Conservation (phyloP, 139 green algal genomes). For the Mychonastes homosphaera region DNA sequence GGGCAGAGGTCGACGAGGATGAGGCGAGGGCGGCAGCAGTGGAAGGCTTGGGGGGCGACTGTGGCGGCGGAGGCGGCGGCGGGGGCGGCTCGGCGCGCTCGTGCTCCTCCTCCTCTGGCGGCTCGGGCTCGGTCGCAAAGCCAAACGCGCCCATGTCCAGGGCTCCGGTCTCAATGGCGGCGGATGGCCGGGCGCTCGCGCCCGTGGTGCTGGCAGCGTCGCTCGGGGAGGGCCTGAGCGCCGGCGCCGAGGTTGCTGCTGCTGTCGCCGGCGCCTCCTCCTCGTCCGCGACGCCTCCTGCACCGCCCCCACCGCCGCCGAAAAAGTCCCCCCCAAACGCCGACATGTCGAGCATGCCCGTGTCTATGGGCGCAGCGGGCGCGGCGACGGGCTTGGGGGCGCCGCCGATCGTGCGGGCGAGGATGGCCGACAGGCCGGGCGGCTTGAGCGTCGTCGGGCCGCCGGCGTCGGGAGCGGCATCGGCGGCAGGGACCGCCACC, state of each 20-base stretch:
- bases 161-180: slow-evolving; percentile 14
- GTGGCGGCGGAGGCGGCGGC: slow-evolving; percentile 1
- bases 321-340: slow-evolving; percentile 20
- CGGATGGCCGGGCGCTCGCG: too few relatives aligned
- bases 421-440: too few relatives aligned
- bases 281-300: neutral
- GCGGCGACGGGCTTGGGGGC: too few relatives aligned
- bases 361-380: slow-evolving; percentile 11
- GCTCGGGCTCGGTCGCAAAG: slow-evolving; percentile 3
- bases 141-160: slow-evolving; percentile 45
- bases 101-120: neutral
- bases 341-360: slow-evolving; percentile 28
- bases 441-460: too few relatives aligned
- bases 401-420: too few relatives aligned
- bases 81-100: neutral
- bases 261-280: neutral
- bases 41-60: neutral
- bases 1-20: too few relatives aligned
- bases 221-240: too few relatives aligned
- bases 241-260: too few relatives aligned
- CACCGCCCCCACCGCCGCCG: slow-evolving; percentile 6
- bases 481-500: too few relatives aligned
- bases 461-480: too few relatives aligned
- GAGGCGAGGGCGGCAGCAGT: too few relatives aligned
- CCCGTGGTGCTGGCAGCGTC: too few relatives aligned